These are phyloP conservation scores for Pyrus pyrifolia DNA, from an alignment of 306 rosid genomes.

Conservation along the genomic window DNA sequence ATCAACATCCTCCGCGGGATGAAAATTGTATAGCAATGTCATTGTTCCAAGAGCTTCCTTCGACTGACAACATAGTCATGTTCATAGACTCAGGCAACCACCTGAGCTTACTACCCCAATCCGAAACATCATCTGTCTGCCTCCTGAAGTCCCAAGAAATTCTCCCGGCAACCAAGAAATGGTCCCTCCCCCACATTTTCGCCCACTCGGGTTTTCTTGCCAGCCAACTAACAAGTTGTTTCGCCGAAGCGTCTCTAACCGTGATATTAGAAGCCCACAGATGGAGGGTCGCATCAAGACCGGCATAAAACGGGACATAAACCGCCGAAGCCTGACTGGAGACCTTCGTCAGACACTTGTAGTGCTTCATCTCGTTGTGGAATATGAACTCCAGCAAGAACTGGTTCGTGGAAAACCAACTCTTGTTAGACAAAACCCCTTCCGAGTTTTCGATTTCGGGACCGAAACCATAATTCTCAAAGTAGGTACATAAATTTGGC, in stretches of 20 bases:
- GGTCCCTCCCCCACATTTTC: constrained; percentile 78
- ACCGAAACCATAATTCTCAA: constrained; percentile 62
- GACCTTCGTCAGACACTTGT: constrained; percentile 58
- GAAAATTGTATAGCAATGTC: constrained; percentile 76
- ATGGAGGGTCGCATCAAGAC: constrained; percentile 71
- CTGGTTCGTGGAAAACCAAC: constrained; percentile 75
- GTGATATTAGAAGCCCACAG: constrained; percentile 56
- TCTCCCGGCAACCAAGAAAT: constrained; percentile 75
- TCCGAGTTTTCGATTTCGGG: constrained; percentile 25
- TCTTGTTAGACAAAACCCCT: constrained; percentile 34
- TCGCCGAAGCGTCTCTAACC: constrained; percentile 51
- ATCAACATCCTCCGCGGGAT: constrained; percentile 38
- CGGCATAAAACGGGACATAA: constrained; percentile 82
- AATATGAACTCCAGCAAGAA: constrained; percentile 75
- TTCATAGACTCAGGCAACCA: constrained; percentile 66
- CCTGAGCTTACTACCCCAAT: constrained; percentile 81
- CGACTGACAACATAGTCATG: constrained; percentile 83
- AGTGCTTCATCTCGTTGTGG: constrained; percentile 59
- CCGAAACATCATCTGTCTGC: constrained; percentile 37
- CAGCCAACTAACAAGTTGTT: constrained; percentile 48
- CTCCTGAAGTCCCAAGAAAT: constrained; percentile 95
- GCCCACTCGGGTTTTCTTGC: constrained; percentile 48
- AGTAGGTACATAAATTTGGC: constrained; percentile 63
- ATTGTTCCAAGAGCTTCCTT: constrained; percentile 82
- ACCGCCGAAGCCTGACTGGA: constrained; percentile 62